These are phyloP conservation scores for Alternaria gaisen DNA, from an alignment of 2,329 filamentous ascomycete species.

Conservation along the genomic window DNA sequence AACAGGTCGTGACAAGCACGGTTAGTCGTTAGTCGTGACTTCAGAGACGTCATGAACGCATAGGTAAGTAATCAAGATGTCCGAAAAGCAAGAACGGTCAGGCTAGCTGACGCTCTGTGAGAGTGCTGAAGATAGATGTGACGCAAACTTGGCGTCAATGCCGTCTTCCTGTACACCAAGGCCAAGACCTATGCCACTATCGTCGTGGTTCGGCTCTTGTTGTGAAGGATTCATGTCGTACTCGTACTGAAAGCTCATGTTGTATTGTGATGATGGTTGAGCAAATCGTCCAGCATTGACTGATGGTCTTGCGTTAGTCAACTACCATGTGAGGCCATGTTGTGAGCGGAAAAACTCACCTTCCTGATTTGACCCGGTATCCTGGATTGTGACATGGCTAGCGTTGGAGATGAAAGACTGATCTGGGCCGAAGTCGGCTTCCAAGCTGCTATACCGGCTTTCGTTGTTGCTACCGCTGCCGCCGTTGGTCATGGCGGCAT, in stretches of 20 bases:
- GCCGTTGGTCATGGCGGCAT: slow-evolving; percentile 41
- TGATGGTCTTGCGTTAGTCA: slow-evolving; percentile 49
- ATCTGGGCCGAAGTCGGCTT: slow-evolving; percentile 47
- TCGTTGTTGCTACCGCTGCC: slow-evolving; percentile 51
- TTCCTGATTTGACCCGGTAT: slow-evolving; percentile 35
- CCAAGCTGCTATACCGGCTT: slow-evolving; percentile 51
- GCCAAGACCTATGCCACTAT: slow-evolving; percentile 48
- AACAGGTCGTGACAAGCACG: slow-evolving; percentile 17
- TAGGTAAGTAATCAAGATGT: slow-evolving; percentile 14
- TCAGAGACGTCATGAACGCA: slow-evolving; percentile 16
- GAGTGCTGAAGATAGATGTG: slow-evolving; percentile 34
- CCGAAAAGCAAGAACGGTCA: slow-evolving; percentile 13
- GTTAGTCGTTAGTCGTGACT: slow-evolving; percentile 19
- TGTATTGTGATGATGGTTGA: slow-evolving; percentile 40
- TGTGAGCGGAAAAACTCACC: slow-evolving; percentile 36
- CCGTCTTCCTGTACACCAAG: slow-evolving; percentile 47
- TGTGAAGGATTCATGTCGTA: slow-evolving; percentile 44
- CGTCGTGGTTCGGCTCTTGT: slow-evolving; percentile 45
- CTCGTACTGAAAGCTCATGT: slow-evolving; percentile 47
- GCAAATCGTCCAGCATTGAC: slow-evolving; percentile 46
- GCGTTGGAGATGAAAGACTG: slow-evolving; percentile 45
- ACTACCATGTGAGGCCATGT: slow-evolving; percentile 27
- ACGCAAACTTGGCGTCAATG: slow-evolving; percentile 47
- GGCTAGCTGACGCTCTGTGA: slow-evolving; percentile 33
- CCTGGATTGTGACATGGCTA: slow-evolving; percentile 36